Base-by-base conservation (phyloP, 164 flowering plant genomes). In the Hamamelis virginiana region DNA sequence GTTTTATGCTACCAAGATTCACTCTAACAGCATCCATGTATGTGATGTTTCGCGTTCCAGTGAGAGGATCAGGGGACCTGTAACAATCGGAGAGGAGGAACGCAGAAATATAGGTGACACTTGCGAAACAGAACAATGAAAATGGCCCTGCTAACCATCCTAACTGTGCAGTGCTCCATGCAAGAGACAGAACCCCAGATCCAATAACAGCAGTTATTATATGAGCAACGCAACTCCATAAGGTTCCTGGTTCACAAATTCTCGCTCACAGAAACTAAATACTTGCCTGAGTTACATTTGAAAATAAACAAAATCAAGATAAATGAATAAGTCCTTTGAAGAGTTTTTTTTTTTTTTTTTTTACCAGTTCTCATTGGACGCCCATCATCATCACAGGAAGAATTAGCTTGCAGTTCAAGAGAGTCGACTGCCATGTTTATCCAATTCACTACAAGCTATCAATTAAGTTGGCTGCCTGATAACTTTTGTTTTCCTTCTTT, bases 151-250 rank as follows among this genome's bases (percentile, higher is more conserved):
- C 86, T 16, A 85, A 71, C 87, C 89, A 85, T 21, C 89, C 89
- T 19, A 85, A 65, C 76, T 85, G 87, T 1, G 89, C 78, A 8
- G 78, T 76, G 57, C 85, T 78, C 89, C 89, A 85, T 21, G 89
- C 86, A 57, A 83, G 76, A 14, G 89, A 85, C 58, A 85, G 74
- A 27, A 85, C 86, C 22, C 89, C 89, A n/a, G 87, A 64, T 16
- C 89, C 89, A 6, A 85, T 83, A 19, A 85, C 85, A 6, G 82
- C 89, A 19, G 87, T 85, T 22, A 85, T 81, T 48, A 85, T 81
- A 64, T 85, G 87, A 8, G 87, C 89, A 10, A 75, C 60, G 45
- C 81, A 71, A 46, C 72, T 85, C 84, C 81, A 65, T 23, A 72
- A 43, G 27, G 81, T 81, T 50, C 87, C 87, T 81, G 74, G 16